phyloP scores from a whole-genome alignment of 371 early-diverging fungal genomes.

The Mucor piriformis region DNA sequence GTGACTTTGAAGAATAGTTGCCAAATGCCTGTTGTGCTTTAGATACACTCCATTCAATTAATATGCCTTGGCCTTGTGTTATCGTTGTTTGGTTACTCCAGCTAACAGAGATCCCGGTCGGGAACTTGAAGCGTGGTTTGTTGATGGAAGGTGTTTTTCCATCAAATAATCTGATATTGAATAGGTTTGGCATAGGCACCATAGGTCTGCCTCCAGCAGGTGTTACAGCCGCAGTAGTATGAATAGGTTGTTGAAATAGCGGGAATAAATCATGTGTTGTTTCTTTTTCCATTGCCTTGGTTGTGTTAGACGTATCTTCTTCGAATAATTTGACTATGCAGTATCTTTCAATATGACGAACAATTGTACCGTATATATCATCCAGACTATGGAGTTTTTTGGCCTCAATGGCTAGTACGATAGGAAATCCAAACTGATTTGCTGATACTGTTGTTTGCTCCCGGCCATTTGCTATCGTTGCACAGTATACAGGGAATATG shows the following conservation, averaged over 20 bases:
- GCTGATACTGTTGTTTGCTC: neutral
- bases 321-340: slow-evolving; percentile 3
- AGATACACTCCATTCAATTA: slow-evolving; percentile 31
- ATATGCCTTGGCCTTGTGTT: slow-evolving; percentile 48
- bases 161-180: slow-evolving; percentile 33
- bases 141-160: neutral
- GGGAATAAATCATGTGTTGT: neutral
- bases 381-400: slow-evolving; percentile 13
- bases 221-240: slow-evolving; percentile 40
- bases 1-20: slow-evolving; percentile 1
- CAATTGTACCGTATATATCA: slow-evolving; percentile 27
- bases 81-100: slow-evolving; percentile 15
- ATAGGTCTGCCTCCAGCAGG: slow-evolving; percentile 39
- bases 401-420: slow-evolving; percentile 30
- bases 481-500: slow-evolving; percentile 44
- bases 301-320: slow-evolving; percentile 1
- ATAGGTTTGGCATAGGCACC: slow-evolving; percentile 37
- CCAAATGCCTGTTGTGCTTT: slow-evolving; percentile 43
- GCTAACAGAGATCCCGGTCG: neutral
- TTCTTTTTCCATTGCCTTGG: neutral
- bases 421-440: slow-evolving; percentile 35
- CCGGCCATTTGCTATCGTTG: neutral
- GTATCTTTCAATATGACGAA: slow-evolving; percentile 33
- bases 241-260: slow-evolving; percentile 24
- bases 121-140: neutral